Conservation (phyloP, 2,329 filamentous ascomycete genomes). For the Mycosphaerelloides madeirae region DNA sequence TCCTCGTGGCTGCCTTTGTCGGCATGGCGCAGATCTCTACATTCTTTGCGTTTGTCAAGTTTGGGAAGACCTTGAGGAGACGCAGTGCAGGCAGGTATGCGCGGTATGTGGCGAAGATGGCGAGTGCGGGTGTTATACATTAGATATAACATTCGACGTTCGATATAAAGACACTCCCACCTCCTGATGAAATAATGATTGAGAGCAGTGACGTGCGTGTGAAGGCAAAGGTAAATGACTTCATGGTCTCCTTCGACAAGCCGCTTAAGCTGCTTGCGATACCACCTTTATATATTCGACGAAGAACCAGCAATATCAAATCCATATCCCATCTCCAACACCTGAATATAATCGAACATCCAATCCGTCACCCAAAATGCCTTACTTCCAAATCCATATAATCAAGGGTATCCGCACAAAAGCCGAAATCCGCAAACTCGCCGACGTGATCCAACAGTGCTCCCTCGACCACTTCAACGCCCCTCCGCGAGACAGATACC, state of each 20-base stretch:
- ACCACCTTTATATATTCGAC: no score
- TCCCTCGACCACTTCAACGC: slow-evolving; percentile 29
- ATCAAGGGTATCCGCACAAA: slow-evolving; percentile 24
- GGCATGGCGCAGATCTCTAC: slow-evolving; percentile 39
- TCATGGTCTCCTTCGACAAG: no score
- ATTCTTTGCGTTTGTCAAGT: slow-evolving; percentile 46
- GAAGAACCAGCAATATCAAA: no score
- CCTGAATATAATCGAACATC: no score
- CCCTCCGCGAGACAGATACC: slow-evolving; percentile 28
- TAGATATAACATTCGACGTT: no score
- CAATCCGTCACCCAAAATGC: slow-evolving; percentile 21
- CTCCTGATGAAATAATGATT: no score
- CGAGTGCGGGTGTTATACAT: slow-evolving; percentile 22
- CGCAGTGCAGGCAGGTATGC: slow-evolving; percentile 37
- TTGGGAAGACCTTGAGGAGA: slow-evolving; percentile 43
- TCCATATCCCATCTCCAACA: no score
- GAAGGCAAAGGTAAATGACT: no score
- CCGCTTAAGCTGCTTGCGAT: no score
- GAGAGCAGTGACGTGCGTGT: no score
- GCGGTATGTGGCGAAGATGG: slow-evolving; percentile 35
- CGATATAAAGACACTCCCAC: no score
- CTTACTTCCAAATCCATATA: slow-evolving; percentile 32
- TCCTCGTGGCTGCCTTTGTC: slow-evolving; percentile 41
- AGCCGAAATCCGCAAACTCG: slow-evolving; percentile 27
- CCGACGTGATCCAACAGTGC: slow-evolving; percentile 28